These are phyloP conservation scores for Basipetospora chlamydospora DNA, from an alignment of 2,329 filamentous ascomycete genomes.

Conservation along the genomic window DNA sequence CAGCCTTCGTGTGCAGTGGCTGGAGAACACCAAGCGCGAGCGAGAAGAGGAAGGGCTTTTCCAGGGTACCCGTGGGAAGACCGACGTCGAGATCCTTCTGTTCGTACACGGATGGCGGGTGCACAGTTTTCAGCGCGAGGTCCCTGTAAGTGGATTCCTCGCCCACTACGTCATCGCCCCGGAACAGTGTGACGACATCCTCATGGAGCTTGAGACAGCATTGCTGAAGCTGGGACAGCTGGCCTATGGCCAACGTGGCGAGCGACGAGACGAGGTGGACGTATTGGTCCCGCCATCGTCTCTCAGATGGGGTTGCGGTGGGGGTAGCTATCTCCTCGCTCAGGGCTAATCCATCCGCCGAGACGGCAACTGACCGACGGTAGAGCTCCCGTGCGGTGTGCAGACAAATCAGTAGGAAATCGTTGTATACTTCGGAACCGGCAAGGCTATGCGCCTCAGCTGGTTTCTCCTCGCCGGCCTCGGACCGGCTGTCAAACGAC, in stretches of 20 bases:
- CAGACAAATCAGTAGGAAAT: constrained; percentile 25
- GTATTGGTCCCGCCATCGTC: constrained; percentile 14
- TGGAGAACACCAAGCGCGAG: constrained; percentile 25
- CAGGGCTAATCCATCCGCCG: constrained; percentile 12
- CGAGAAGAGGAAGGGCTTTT: constrained; percentile 1
- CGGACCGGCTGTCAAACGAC: constrained; percentile 7
- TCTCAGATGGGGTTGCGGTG: constrained; percentile 13
- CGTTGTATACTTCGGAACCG: constrained; percentile 15
- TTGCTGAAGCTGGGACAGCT: constrained; percentile 23
- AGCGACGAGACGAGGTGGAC: constrained; percentile 21
- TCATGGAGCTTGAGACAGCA: constrained; percentile 16
- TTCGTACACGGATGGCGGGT: constrained; percentile 4
- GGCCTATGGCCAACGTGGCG: constrained; percentile 21
- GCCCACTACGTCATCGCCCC: constrained; percentile 8
- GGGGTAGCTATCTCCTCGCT: constrained; percentile 17
- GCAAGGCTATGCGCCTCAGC: not conserved
- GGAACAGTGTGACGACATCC: constrained; percentile 23
- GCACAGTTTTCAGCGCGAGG: not conserved
- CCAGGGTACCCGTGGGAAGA: not conserved
- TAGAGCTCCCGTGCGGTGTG: constrained; percentile 26
- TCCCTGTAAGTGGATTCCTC: not conserved
- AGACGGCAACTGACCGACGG: constrained; percentile 14
- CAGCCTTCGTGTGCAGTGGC: constrained; percentile 18
- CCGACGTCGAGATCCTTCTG: constrained; percentile 1
- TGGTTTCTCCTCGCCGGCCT: not conserved